These are phyloP conservation scores for Pythium rishiriense DNA, from an alignment of 352 stramenopile genomes.

Conservation along the genomic window DNA sequence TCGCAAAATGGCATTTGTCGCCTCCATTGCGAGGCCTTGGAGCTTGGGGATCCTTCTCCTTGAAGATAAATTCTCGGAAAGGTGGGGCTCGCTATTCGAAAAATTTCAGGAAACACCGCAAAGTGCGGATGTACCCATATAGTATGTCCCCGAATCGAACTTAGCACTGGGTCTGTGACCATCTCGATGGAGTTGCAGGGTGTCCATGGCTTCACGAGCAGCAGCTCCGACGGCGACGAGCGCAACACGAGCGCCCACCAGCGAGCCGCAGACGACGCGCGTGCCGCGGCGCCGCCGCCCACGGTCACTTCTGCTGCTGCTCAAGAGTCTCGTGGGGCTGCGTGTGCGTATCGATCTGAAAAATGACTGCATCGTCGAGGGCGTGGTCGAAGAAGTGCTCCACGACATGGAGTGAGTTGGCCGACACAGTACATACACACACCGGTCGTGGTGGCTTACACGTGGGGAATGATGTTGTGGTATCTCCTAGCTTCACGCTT, in stretches of 20 bases:
- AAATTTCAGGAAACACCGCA: not conserved
- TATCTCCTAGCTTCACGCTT: slow-evolving; percentile 55
- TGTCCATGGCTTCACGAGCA: slow-evolving; percentile 25
- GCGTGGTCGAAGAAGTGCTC: slow-evolving; percentile 80
- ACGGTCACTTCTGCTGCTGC: slow-evolving; percentile 69
- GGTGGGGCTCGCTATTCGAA: slow-evolving; percentile 1
- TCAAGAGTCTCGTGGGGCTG: slow-evolving; percentile 84
- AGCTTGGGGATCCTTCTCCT: too few species aligned
- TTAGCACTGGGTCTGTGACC: too few species aligned
- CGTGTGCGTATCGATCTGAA: slow-evolving; percentile 84
- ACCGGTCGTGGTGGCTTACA: too few species aligned
- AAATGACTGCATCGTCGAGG: slow-evolving; percentile 79
- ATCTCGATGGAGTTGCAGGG: too few species aligned
- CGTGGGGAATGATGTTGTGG: not conserved
- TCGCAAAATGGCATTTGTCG: too few species aligned
- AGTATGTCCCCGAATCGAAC: not conserved
- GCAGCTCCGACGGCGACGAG: not conserved
- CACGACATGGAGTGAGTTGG: slow-evolving; percentile 79
- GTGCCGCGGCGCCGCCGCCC: slow-evolving; percentile 29
- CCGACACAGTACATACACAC: too few species aligned
- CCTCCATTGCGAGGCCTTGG: too few species aligned
- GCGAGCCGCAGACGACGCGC: not conserved
- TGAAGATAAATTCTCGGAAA: slow-evolving; percentile 16
- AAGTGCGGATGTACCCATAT: slow-evolving; percentile 19
- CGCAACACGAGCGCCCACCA: not conserved